Evolutionary conservation across 139 green algal species (phyloP).

Genomic region (Microglena sp.): DNA sequence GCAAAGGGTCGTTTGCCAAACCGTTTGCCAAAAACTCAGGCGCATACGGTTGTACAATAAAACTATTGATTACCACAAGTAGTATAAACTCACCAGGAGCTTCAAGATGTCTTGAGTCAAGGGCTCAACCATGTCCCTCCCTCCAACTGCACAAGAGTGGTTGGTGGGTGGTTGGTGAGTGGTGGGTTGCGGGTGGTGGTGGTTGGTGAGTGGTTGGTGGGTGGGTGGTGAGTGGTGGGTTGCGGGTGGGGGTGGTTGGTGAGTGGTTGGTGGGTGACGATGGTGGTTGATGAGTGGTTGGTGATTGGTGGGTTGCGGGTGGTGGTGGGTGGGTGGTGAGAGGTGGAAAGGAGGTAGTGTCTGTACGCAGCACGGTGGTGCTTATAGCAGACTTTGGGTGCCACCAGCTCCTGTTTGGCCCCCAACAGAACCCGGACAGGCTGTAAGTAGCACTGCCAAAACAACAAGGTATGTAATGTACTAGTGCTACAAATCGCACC

Average conservation of each 20-base stretch:
- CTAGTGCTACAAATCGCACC: no score
- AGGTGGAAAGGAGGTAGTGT: background rate
- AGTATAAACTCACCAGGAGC: conserved; percentile 75
- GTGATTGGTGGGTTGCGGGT: background rate
- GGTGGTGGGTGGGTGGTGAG: background rate
- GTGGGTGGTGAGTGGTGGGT: no score
- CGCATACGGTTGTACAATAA: no score
- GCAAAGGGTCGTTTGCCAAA: no score
- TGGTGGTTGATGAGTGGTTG: background rate
- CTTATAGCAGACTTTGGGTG: no score
- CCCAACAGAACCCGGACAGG: no score
- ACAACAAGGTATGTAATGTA: no score
- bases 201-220: background rate
- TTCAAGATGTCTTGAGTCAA: conserved; percentile 84
- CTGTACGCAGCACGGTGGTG: no score
- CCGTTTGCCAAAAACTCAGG: no score
- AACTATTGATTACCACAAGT: no score
- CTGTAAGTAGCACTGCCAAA: no score
- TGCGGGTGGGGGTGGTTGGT: background rate
- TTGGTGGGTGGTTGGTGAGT: background rate
- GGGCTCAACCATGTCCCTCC: conserved; percentile 85
- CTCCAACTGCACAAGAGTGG: conserved; percentile 66
- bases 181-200: background rate
- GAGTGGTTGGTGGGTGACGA: background rate
- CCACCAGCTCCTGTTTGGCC: no score